phyloP scores from a whole-genome alignment of 345 rosid genomes.

The Nasturtium officinale region DNA sequence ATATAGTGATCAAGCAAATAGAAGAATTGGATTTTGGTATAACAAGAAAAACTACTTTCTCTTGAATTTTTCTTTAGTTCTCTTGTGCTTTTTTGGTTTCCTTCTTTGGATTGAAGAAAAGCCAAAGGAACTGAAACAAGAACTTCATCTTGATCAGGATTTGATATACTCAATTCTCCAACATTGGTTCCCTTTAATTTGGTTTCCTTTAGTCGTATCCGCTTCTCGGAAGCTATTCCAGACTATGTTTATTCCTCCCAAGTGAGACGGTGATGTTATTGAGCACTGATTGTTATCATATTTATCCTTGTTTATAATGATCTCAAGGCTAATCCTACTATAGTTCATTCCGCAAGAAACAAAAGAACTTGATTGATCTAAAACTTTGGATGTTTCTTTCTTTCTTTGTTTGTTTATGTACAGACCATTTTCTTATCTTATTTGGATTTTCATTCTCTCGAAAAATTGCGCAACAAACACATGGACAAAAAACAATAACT shows the following conservation, averaged over 20 bases:
- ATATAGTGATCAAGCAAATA: constrained; percentile 25
- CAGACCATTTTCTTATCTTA: constrained; percentile 18
- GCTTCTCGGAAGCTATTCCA: constrained; percentile 44
- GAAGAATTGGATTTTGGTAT: constrained; percentile 32
- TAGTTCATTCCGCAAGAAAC: not conserved
- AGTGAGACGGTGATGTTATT: constrained; percentile 41
- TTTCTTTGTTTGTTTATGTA: constrained; percentile 9
- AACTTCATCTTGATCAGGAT: constrained; percentile 49
- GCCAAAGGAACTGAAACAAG: constrained; percentile 49
- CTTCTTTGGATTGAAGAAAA: constrained; percentile 51
- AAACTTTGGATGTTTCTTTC: not conserved
- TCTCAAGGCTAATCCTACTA: constrained; percentile 11
- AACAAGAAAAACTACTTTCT: constrained; percentile 17
- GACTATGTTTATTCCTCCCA: constrained; percentile 17
- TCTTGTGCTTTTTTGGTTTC: constrained; percentile 48
- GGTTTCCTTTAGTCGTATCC: constrained; percentile 16
- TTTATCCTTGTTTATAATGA: not conserved
- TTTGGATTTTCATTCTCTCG: not conserved
- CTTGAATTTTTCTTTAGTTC: constrained; percentile 33
- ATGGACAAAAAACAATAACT: not conserved
- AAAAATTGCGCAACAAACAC: constrained; percentile 9
- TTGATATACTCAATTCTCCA: constrained; percentile 2
- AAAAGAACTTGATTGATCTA: not conserved
- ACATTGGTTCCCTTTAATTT: not conserved
- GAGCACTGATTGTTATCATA: not conserved